These are phyloP conservation scores for Pelargonium exstipulatum DNA, from an alignment of 441 rosid species.

Conservation along the genomic window DNA sequence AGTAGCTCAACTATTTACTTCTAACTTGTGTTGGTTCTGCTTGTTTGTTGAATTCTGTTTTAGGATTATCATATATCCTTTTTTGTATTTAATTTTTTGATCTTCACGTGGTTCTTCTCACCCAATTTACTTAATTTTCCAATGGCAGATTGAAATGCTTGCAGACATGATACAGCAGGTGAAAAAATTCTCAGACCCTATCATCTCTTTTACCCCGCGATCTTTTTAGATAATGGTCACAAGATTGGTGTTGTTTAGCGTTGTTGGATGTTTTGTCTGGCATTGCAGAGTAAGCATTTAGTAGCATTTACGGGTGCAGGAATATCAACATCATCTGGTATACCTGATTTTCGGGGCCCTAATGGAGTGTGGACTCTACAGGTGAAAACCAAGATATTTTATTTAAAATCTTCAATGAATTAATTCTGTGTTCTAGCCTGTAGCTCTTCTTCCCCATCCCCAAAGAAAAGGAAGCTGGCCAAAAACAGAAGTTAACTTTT, in stretches of 20 bases:
- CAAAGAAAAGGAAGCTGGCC: not conserved
- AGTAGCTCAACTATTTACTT: too few species aligned
- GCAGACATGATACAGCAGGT: conserved; percentile 20
- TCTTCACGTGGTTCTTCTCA: not conserved
- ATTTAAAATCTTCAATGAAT: not conserved
- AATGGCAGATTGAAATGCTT: conserved; percentile 18
- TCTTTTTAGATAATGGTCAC: not conserved
- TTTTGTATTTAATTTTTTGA: not conserved
- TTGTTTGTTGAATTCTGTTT: not conserved
- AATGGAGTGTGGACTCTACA: not conserved
- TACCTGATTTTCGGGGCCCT: conserved; percentile 1
- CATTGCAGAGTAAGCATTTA: not conserved
- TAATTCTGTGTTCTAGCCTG: not conserved
- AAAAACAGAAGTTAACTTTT: not conserved
- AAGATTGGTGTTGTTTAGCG: not conserved
- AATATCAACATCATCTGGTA: not conserved
- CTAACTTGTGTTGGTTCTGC: too few species aligned
- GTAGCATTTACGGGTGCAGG: conserved; percentile 1
- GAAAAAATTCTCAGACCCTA: not conserved
- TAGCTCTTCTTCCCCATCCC: not conserved
- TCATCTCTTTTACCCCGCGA: not conserved
- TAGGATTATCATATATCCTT: not conserved
- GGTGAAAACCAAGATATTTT: not conserved
- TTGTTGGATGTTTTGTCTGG: not conserved
- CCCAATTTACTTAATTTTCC: not conserved